Conservation (phyloP, 2,329 filamentous ascomycete genomes). For the Alternaria gansuensis region DNA sequence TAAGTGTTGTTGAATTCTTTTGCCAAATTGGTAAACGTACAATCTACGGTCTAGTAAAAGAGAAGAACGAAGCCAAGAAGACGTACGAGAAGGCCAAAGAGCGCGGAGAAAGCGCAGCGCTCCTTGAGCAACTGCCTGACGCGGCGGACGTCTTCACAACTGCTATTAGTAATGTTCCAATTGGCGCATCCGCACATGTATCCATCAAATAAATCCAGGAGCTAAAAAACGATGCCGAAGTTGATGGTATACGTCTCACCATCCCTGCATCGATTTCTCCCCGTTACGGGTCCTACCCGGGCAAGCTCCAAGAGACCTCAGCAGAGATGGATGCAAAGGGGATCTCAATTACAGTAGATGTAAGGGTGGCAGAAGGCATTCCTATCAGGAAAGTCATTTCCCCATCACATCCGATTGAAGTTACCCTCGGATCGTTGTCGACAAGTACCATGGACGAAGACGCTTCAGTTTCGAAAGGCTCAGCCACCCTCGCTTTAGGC, state of each 20-base stretch:
- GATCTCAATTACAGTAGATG: conserved; percentile 16
- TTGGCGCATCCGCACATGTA: neutral
- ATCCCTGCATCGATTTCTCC: conserved; percentile 10
- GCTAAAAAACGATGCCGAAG: conserved; percentile 16
- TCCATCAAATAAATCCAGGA: conserved; percentile 19
- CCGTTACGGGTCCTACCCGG: conserved; percentile 10
- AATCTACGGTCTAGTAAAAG: conserved; percentile 17
- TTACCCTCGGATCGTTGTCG: conserved; percentile 13
- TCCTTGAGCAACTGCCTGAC: conserved; percentile 13
- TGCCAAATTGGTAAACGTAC: conserved; percentile 14
- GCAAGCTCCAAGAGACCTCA: neutral
- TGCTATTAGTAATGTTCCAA: conserved; percentile 7
- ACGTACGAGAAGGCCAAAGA: conserved; percentile 13
- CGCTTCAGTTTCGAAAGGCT: conserved; percentile 1
- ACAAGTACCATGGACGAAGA: conserved; percentile 6
- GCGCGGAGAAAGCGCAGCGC: conserved; percentile 11
- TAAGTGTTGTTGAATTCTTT: conserved; percentile 17
- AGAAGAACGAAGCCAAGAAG: conserved; percentile 13
- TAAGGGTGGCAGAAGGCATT: conserved; percentile 5
- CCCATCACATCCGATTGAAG: conserved; percentile 16
- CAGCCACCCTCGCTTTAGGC: conserved; percentile 8
- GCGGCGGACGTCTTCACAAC: conserved; percentile 19
- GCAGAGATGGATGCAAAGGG: neutral
- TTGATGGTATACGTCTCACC: conserved; percentile 15
- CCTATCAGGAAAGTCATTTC: conserved; percentile 17